These are phyloP conservation scores for Lithospermum erythrorhizon DNA, from an alignment of 257 asterid species.

Conservation along the genomic window DNA sequence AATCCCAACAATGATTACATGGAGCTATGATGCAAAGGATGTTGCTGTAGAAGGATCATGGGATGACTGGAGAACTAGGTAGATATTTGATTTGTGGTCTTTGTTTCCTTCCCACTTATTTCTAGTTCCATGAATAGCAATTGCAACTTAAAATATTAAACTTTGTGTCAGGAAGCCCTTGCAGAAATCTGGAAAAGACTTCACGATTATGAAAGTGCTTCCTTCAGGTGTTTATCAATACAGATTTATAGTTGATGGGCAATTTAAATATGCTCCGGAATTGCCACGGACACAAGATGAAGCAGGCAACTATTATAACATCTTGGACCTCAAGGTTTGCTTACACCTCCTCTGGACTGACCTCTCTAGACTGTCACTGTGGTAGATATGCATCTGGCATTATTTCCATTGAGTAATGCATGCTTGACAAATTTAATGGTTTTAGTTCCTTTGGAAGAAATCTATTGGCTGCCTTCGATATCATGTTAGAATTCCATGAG, in stretches of 20 bases:
- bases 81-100: background rate
- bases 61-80: slow-evolving; percentile 97
- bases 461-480: too few species aligned
- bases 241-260: slow-evolving; percentile 89
- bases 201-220: slow-evolving; percentile 91
- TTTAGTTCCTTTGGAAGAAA: too few species aligned
- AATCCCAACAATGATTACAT: slow-evolving; percentile 87
- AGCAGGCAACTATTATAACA: slow-evolving; percentile 70
- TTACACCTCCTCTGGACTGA: slow-evolving; percentile 4
- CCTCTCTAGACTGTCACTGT: background rate
- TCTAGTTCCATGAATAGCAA: background rate
- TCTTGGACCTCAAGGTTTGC: slow-evolving; percentile 80
- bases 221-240: slow-evolving; percentile 90
- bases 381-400: background rate
- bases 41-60: slow-evolving; percentile 94
- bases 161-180: slow-evolving; percentile 52
- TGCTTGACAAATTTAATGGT: too few species aligned
- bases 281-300: slow-evolving; percentile 73
- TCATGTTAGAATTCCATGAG: too few species aligned
- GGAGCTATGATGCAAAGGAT: slow-evolving; percentile 82
- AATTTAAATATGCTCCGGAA: slow-evolving; percentile 77
- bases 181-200: slow-evolving; percentile 95
- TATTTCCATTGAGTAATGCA: background rate
- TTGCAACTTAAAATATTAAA: background rate
- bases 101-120: background rate